Evolutionary conservation across 768 basidiomycete genomes (phyloP).

Genomic region (Boletus eberwhitei): DNA sequence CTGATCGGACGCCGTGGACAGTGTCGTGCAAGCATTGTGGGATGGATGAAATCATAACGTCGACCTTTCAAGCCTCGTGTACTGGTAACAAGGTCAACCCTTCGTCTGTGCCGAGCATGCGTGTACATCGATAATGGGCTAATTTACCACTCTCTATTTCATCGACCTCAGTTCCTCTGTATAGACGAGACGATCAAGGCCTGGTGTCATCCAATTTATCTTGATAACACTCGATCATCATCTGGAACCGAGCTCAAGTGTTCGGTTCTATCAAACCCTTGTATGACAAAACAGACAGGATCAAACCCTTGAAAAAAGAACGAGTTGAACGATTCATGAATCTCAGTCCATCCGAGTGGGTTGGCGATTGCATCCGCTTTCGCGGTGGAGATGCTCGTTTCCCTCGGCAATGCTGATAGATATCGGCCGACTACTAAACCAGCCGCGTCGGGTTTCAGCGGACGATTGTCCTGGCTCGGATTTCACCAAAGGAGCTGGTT

Average conservation of each 20-base stretch:
- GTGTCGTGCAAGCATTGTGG: background rate
- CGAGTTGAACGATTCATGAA: background rate
- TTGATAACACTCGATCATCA: background rate
- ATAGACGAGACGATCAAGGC: background rate
- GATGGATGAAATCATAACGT: background rate
- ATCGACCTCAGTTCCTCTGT: background rate
- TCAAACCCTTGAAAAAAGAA: background rate
- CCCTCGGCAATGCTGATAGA: background rate
- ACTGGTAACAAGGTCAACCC: background rate
- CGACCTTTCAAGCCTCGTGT: background rate
- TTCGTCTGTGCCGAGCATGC: background rate
- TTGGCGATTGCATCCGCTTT: background rate
- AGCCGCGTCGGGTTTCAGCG: background rate
- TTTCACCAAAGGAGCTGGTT: background rate
- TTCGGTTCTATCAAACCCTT: background rate
- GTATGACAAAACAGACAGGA: background rate
- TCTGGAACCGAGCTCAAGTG: background rate
- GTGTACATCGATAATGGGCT: constrained; percentile 2
- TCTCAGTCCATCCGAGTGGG: background rate
- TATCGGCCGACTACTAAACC: background rate
- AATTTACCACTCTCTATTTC: background rate
- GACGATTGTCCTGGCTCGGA: background rate
- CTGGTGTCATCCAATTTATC: background rate
- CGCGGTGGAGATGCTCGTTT: too few relatives aligned
- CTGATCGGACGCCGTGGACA: background rate